These are phyloP conservation scores for Aspergillus quadricinctus DNA, from an alignment of 2,329 filamentous ascomycete genomes.

Conservation along the genomic window DNA sequence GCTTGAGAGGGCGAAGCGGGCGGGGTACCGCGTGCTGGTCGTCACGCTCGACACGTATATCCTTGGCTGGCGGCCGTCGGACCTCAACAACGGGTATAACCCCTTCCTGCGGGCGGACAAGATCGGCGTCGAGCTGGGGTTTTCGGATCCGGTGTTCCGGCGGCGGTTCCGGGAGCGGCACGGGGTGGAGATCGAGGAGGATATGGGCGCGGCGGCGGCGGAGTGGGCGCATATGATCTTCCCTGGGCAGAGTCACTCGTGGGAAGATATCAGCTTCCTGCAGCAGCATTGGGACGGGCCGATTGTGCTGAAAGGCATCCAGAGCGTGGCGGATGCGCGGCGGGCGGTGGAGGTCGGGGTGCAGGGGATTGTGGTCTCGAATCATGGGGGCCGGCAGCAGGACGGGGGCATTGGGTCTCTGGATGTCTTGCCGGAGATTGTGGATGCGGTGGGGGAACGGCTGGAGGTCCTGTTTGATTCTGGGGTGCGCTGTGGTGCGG, in stretches of 20 bases:
- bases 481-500: conserved; percentile 43
- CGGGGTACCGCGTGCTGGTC: conserved; percentile 61
- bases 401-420: conserved; percentile 44
- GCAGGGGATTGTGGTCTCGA: conserved; percentile 47
- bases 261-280: conserved; percentile 57
- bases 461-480: conserved; percentile 45
- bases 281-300: conserved; percentile 58
- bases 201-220: conserved; percentile 41
- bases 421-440: conserved; percentile 53
- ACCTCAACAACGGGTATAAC: conserved; percentile 57
- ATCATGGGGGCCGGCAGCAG: conserved; percentile 48
- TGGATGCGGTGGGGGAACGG: conserved; percentile 34
- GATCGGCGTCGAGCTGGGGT: conserved; percentile 57
- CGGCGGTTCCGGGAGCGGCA: conserved; percentile 46
- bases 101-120: conserved; percentile 24
- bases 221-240: conserved; percentile 53
- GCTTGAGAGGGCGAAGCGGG: conserved; percentile 54
- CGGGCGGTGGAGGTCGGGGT: conserved; percentile 42
- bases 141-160: conserved; percentile 63
- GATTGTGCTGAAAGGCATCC: conserved; percentile 57
- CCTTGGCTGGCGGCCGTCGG: conserved; percentile 63
- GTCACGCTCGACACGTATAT: conserved; percentile 69
- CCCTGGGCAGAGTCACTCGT: conserved; percentile 50
- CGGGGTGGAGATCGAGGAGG: conserved; percentile 43
- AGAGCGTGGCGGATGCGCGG: conserved; percentile 43